Evolutionary conservation across 106 monocot genomes (phyloP).

Genomic region (Chionographis japonica): DNA sequence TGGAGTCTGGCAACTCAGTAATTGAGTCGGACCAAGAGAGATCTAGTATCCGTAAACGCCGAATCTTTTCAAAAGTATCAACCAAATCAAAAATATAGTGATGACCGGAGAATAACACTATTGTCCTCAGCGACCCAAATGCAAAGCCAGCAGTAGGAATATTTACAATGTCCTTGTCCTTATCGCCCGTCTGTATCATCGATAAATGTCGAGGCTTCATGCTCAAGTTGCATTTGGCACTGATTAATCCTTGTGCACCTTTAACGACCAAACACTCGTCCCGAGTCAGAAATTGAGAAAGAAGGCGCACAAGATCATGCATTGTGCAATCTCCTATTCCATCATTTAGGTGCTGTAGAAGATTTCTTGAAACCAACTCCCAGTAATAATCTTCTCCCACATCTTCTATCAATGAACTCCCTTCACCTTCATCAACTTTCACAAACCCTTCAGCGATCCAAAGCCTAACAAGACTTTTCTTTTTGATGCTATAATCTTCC

Average conservation of each 20-base stretch:
- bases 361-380: slow-evolving; percentile 32
- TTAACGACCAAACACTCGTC: slow-evolving; percentile 17
- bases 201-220: slow-evolving; percentile 17
- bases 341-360: slow-evolving; percentile 18
- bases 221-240: too few species aligned
- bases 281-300: slow-evolving; percentile 20
- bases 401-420: slow-evolving; percentile 16
- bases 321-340: slow-evolving; percentile 14
- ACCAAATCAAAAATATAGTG: slow-evolving; percentile 13
- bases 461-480: slow-evolving; percentile 9
- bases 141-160: slow-evolving; percentile 11
- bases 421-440: neutral
- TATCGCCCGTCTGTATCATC: neutral
- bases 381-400: slow-evolving; percentile 31
- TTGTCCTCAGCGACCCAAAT: slow-evolving; percentile 29
- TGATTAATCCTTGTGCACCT: neutral
- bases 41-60: slow-evolving; percentile 24
- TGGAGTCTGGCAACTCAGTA: slow-evolving; percentile 18
- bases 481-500: slow-evolving; percentile 14
- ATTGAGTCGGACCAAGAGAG: slow-evolving; percentile 19
- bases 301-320: slow-evolving; percentile 33
- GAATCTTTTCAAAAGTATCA: slow-evolving; percentile 3
- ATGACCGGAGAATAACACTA: slow-evolving; percentile 27
- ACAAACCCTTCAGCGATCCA: slow-evolving; percentile 56
- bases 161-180: neutral